These are phyloP conservation scores for Limnomonas spitsbergensis DNA, from an alignment of 139 green algal species.

Conservation along the genomic window DNA sequence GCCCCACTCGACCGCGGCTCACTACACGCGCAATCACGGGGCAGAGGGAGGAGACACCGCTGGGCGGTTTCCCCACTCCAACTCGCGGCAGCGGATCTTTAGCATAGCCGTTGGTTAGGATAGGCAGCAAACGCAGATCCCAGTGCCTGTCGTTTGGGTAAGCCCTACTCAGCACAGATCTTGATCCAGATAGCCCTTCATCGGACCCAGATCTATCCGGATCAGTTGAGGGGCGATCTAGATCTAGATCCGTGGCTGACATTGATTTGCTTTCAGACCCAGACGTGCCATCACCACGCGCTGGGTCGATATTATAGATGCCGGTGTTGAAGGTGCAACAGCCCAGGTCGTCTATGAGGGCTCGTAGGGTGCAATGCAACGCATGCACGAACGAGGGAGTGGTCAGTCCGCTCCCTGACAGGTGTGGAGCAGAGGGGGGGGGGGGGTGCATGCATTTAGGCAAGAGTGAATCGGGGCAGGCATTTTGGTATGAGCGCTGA, in stretches of 20 bases:
- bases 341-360: constrained; percentile 72
- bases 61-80: neutral
- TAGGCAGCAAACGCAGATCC: neutral
- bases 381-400: constrained; percentile 47
- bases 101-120: too few relatives aligned
- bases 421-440: neutral
- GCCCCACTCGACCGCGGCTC: constrained; percentile 55
- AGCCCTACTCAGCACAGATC: too few relatives aligned
- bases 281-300: neutral
- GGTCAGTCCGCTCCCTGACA: too few relatives aligned
- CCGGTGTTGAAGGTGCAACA: constrained; percentile 69
- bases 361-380: constrained; percentile 54
- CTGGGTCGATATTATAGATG: constrained; percentile 11
- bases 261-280: too few relatives aligned
- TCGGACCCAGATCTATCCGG: too few relatives aligned
- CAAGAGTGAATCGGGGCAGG: too few relatives aligned
- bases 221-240: too few relatives aligned
- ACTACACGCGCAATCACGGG: constrained; percentile 64
- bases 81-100: neutral
- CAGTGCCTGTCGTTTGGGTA: too few relatives aligned
- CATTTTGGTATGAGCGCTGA: too few relatives aligned
- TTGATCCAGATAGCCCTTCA: too few relatives aligned
- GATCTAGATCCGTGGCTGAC: too few relatives aligned
- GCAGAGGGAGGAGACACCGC: neutral
- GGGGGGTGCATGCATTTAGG: too few relatives aligned